Percentiles rank a stretch among this genome's conserved stretches.
phyloP scores from a whole-genome alignment of 495 filamentous ascomycete genomes.

The Chlorociboria aeruginascens region DNA sequence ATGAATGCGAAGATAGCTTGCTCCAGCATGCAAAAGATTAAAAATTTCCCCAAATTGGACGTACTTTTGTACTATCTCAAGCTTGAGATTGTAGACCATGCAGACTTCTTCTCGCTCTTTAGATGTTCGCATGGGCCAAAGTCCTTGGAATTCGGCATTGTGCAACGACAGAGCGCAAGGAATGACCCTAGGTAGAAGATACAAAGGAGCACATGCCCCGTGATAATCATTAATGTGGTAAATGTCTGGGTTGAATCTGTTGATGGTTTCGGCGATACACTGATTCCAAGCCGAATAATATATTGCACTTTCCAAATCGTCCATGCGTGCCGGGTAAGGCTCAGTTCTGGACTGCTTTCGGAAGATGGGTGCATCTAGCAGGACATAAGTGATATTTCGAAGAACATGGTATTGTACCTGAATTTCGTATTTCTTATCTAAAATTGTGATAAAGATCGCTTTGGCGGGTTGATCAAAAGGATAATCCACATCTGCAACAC shows the following conservation, averaged over 20 bases:
- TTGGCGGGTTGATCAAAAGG: constrained; percentile 47
- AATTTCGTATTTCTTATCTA: constrained; percentile 52
- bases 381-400: constrained; percentile 61
- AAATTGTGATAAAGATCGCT: constrained; percentile 51
- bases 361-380: constrained; percentile 59
- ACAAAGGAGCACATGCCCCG: constrained; percentile 58
- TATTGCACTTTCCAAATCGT: constrained; percentile 59
- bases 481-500: constrained; percentile 58
- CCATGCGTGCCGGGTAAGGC: constrained; percentile 63
- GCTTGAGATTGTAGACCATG: constrained; percentile 53
- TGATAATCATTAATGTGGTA: constrained; percentile 82
- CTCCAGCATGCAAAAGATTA: constrained; percentile 62
- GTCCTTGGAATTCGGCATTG: constrained; percentile 64
- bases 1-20: constrained; percentile 62
- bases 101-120: constrained; percentile 59
- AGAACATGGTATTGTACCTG: constrained; percentile 52
- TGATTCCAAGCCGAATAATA: constrained; percentile 68
- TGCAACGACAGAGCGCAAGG: constrained; percentile 42
- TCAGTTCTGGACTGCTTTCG: constrained; percentile 54
- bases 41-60: constrained; percentile 59
- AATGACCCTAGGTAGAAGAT: constrained; percentile 44
- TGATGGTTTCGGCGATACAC: constrained; percentile 53
- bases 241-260: constrained; percentile 50
- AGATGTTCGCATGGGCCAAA: constrained; percentile 63
- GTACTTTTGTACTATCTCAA: constrained; percentile 39